These are phyloP conservation scores for Chloris gayana DNA, from an alignment of 176 grass and related monocot genomes.

Conservation along the genomic window DNA sequence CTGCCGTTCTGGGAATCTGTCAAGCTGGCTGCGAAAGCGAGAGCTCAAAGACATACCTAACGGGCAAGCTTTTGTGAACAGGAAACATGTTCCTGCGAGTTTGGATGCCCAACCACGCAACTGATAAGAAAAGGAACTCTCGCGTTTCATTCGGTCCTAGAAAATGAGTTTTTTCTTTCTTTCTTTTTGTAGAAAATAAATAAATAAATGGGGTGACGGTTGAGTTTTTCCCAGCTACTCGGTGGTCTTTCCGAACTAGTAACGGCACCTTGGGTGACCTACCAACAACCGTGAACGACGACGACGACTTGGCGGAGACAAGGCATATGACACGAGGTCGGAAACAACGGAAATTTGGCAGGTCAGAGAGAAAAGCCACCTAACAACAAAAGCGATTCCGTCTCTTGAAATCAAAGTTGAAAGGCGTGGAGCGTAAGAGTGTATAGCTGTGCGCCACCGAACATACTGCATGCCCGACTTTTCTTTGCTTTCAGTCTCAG, in stretches of 20 bases:
- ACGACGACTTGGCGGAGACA: not conserved
- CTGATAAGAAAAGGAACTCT: no score
- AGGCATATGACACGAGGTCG: not conserved
- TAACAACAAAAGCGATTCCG: not conserved
- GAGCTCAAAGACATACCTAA: not conserved
- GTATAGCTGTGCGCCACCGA: not conserved
- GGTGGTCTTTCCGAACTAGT: no score
- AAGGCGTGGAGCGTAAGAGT: no score
- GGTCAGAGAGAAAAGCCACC: not conserved
- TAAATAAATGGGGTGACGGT: no score
- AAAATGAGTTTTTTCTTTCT: no score
- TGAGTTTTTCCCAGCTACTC: no score
- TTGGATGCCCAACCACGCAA: conserved; percentile 4
- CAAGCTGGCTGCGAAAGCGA: not conserved
- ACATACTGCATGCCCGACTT: not conserved
- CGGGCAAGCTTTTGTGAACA: not conserved
- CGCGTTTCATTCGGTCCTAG: no score
- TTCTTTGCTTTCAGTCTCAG: no score
- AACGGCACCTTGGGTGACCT: no score
- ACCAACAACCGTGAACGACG: not conserved
- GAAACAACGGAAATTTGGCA: not conserved
- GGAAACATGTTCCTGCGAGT: not conserved
- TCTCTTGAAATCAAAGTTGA: not conserved
- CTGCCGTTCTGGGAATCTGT: not conserved
- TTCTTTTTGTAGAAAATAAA: no score